phyloP scores from a whole-genome alignment of 257 asterid genomes.

The Mitragyna speciosa region DNA sequence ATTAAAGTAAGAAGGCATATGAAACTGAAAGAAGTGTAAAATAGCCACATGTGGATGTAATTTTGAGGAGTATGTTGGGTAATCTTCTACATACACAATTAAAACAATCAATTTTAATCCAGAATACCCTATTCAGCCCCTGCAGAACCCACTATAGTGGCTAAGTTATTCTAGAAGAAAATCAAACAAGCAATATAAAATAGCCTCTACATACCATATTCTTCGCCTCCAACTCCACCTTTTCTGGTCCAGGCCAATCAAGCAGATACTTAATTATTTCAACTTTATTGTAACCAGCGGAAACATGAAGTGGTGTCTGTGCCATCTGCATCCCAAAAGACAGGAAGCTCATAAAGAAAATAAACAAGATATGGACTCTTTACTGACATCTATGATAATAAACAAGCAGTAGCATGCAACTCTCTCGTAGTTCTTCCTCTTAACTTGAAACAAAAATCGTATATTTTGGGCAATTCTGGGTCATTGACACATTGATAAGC shows the following conservation, averaged over 20 bases:
- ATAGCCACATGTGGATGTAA: background rate
- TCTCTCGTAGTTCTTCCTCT: background rate
- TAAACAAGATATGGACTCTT: background rate
- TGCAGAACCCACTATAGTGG: background rate
- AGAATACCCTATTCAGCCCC: background rate
- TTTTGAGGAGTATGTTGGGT: background rate
- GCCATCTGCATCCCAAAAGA: conserved; percentile 61
- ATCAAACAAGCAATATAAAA: background rate
- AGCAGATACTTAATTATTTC: conserved; percentile 76
- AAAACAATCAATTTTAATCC: background rate
- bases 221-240: conserved; percentile 82
- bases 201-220: conserved; percentile 62
- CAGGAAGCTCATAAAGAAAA: background rate
- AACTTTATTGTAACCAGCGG: conserved; percentile 86
- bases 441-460: background rate
- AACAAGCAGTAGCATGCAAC: background rate
- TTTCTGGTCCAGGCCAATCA: conserved; percentile 73
- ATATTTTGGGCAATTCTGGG: background rate
- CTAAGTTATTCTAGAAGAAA: background rate
- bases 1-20: background rate
- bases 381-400: background rate
- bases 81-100: background rate
- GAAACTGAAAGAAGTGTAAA: background rate
- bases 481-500: background rate
- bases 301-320: conserved; percentile 95